These are phyloP conservation scores for Juglanconis sp. DNA, from an alignment of 2,329 filamentous ascomycete species.

Conservation along the genomic window DNA sequence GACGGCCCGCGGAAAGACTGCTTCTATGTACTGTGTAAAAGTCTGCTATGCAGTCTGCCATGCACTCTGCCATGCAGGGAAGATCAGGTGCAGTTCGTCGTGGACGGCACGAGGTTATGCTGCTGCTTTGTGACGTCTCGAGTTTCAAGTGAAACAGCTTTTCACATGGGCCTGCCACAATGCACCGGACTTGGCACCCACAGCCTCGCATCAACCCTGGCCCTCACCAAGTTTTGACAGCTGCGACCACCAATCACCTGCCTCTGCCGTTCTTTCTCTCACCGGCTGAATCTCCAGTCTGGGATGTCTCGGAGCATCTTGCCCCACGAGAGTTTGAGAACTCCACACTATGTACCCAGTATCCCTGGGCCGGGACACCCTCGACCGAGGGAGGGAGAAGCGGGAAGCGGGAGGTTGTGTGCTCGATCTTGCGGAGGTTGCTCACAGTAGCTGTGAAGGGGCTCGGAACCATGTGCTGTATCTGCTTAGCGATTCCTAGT, in stretches of 20 bases:
- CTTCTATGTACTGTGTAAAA: background rate
- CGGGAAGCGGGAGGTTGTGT: no score
- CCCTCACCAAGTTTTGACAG: constrained; percentile 1
- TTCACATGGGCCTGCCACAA: constrained; percentile 24
- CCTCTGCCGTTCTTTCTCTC: background rate
- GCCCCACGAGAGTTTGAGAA: constrained; percentile 2
- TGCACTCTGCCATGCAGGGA: background rate
- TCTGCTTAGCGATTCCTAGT: no score
- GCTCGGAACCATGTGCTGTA: no score
- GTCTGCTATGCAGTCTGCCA: background rate
- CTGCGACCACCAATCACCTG: background rate
- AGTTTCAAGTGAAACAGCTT: constrained; percentile 46
- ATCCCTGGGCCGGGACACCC: background rate
- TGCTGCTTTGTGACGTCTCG: constrained; percentile 37
- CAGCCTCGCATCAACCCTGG: constrained; percentile 3
- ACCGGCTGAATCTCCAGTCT: background rate
- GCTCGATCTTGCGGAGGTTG: no score
- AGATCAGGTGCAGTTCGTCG: constrained; percentile 1
- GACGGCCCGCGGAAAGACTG: background rate
- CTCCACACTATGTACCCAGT: background rate
- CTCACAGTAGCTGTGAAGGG: no score
- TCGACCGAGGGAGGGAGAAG: background rate
- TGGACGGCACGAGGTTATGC: constrained; percentile 1
- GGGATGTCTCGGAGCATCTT: background rate
- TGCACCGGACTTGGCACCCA: constrained; percentile 21